A percentile compares a stretch with the other conserved stretches of the same genome.
These are phyloP conservation scores for Suillus plorans DNA, from an alignment of 768 basidiomycete species.

Conservation along the genomic window DNA sequence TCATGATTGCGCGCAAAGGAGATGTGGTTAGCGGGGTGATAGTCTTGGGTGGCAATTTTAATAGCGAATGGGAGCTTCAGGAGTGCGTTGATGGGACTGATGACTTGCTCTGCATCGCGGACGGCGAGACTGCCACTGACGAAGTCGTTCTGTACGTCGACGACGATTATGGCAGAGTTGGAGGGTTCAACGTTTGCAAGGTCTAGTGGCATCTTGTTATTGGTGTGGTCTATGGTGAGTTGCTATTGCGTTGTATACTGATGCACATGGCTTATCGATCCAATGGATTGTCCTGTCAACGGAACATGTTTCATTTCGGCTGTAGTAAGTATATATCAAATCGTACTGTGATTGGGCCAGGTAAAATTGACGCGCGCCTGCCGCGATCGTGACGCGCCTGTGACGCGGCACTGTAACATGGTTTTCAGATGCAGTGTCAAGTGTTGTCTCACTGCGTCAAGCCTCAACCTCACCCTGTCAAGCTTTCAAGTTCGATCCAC, in stretches of 20 bases:
- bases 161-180: constrained; percentile 55
- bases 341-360: too few relatives aligned
- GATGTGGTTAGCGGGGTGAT: constrained; percentile 61
- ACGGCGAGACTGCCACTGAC: constrained; percentile 74
- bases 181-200: not conserved
- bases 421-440: too few relatives aligned
- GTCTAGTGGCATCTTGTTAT: not conserved
- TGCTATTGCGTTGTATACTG: not conserved
- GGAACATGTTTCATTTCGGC: not conserved
- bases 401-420: too few relatives aligned
- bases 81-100: constrained; percentile 56
- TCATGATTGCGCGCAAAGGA: constrained; percentile 65
- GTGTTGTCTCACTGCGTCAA: too few relatives aligned
- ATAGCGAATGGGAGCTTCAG: constrained; percentile 54
- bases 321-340: too few relatives aligned
- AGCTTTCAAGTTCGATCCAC: too few relatives aligned
- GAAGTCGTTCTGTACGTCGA: constrained; percentile 88
- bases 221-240: not conserved
- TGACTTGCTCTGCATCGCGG: constrained; percentile 53
- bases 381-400: too few relatives aligned
- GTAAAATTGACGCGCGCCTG: too few relatives aligned
- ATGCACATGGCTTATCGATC: not conserved
- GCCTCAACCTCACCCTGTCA: too few relatives aligned
- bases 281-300: not conserved
- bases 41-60: constrained; percentile 57